Conservation (phyloP, 805 yeast species). For the Pichia sporocuriosa region DNA sequence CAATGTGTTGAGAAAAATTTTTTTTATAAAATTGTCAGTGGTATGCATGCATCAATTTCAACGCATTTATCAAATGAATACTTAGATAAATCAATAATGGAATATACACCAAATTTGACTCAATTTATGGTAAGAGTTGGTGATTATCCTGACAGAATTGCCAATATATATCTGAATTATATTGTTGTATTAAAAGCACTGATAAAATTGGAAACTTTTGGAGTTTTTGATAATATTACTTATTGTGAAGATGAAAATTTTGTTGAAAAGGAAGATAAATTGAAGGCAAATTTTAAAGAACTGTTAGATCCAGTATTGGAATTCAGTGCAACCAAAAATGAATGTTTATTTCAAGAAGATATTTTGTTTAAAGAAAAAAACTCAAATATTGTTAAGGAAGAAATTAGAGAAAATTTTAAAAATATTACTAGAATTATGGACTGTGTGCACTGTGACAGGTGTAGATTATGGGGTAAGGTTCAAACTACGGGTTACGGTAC, state of each 20-base stretch:
- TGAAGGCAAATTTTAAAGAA: conserved; percentile 28
- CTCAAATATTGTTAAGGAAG: conserved; percentile 62
- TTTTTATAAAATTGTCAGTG: conserved; percentile 80
- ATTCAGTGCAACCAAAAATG: conserved; percentile 18
- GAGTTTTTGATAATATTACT: conserved; percentile 23
- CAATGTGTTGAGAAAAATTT: conserved; percentile 81
- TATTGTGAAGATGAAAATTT: conserved; percentile 27
- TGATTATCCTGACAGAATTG: conserved; percentile 75
- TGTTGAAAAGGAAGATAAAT: conserved; percentile 21
- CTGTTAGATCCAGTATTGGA: conserved; percentile 25
- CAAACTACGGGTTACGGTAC: conserved; percentile 98
- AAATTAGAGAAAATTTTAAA: conserved; percentile 77
- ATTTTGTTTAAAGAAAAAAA: conserved; percentile 40
- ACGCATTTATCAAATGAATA: conserved; percentile 87
- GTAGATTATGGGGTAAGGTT: conserved; percentile 96
- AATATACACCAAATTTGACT: conserved; percentile 77
- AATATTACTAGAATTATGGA: conserved; percentile 94
- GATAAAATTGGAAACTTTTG: conserved; percentile 41
- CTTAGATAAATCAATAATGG: conserved; percentile 59
- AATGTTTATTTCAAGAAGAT: conserved; percentile 38
- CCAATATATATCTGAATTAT: conserved; percentile 88
- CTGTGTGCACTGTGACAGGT: conserved; percentile 97
- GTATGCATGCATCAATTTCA: conserved; percentile 93
- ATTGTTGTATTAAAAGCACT: conserved; percentile 80
- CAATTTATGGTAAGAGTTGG: conserved; percentile 90